Evolutionary conservation across 192 early-diverging fungal genomes (phyloP).

Genomic region (Coemansia sp.): DNA sequence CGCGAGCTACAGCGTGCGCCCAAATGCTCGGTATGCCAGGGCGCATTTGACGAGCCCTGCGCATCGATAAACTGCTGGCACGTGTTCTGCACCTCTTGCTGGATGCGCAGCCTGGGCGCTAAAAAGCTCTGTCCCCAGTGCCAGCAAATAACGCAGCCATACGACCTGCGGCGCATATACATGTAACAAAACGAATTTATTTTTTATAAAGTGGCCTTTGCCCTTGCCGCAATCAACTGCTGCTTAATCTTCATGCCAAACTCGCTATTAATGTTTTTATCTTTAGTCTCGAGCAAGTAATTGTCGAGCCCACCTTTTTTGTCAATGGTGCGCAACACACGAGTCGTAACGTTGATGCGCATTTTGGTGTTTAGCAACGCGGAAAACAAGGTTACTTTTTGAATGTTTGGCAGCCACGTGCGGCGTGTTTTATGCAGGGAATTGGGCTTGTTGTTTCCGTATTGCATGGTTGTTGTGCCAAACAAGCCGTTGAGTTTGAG

Average conservation of each 20-base stretch:
- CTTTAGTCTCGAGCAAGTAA: conserved; percentile 68
- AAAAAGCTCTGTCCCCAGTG: conserved; percentile 91
- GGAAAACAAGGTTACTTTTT: conserved; percentile 66
- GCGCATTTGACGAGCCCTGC: conserved; percentile 68
- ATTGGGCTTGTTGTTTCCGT: conserved; percentile 55
- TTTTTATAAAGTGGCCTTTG: background rate
- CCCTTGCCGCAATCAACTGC: conserved; percentile 21
- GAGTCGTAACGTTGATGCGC: conserved; percentile 64
- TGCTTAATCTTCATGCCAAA: conserved; percentile 61
- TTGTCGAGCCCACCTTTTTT: conserved; percentile 81
- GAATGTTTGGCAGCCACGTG: conserved; percentile 77
- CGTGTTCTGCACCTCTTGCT: conserved; percentile 87
- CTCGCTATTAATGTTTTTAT: conserved; percentile 63
- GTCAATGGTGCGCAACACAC: conserved; percentile 73
- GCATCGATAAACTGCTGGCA: conserved; percentile 87
- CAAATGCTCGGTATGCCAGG: conserved; percentile 80
- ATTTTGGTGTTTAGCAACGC: conserved; percentile 59
- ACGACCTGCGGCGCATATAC: conserved; percentile 79
- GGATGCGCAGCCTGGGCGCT: conserved; percentile 79
- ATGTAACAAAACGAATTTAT: conserved; percentile 52
- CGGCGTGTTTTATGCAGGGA: conserved; percentile 75
- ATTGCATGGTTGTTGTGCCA: conserved; percentile 26
- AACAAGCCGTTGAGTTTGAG: conserved; percentile 45
- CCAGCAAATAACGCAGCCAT: conserved; percentile 79
- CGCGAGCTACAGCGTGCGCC: conserved; percentile 49